Evolutionary conservation across 306 rosid species (phyloP).

Genomic region (Quercus ilex): DNA sequence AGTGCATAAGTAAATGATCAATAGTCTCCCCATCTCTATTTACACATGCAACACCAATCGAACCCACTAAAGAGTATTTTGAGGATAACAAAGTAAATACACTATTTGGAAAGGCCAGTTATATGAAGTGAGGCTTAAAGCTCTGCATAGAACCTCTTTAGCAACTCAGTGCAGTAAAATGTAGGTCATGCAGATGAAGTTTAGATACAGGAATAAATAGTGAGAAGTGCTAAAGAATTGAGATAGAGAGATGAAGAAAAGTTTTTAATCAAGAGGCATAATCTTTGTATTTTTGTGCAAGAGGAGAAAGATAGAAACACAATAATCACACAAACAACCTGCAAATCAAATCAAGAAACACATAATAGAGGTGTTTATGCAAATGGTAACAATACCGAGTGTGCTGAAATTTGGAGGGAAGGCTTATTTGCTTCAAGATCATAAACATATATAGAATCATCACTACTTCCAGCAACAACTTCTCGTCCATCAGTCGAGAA

Average conservation of each 20-base stretch:
- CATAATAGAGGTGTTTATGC: background rate
- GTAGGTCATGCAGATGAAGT: background rate
- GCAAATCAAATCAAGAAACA: background rate
- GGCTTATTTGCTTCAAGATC: conserved; percentile 82
- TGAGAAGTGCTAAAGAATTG: background rate
- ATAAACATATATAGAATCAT: conserved; percentile 72
- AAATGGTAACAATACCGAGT: conserved; percentile 42
- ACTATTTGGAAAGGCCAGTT: background rate
- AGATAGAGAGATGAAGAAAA: background rate
- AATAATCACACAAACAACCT: background rate
- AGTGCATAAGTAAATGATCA: too few species aligned
- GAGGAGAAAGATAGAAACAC: background rate
- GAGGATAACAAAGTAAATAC: background rate
- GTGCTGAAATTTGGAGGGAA: conserved; percentile 81
- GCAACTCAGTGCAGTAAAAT: background rate
- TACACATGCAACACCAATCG: too few species aligned
- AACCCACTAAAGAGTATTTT: background rate
- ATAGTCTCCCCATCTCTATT: too few species aligned
- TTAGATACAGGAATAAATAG: background rate
- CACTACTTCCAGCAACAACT: conserved; percentile 88
- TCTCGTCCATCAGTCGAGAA: conserved; percentile 86
- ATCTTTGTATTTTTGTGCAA: background rate
- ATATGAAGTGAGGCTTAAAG: background rate
- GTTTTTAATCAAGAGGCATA: background rate
- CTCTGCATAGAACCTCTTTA: background rate